Evolutionary conservation across 2,329 filamentous ascomycete species (phyloP).

Genomic region (Arthrinium phaeospermum): DNA sequence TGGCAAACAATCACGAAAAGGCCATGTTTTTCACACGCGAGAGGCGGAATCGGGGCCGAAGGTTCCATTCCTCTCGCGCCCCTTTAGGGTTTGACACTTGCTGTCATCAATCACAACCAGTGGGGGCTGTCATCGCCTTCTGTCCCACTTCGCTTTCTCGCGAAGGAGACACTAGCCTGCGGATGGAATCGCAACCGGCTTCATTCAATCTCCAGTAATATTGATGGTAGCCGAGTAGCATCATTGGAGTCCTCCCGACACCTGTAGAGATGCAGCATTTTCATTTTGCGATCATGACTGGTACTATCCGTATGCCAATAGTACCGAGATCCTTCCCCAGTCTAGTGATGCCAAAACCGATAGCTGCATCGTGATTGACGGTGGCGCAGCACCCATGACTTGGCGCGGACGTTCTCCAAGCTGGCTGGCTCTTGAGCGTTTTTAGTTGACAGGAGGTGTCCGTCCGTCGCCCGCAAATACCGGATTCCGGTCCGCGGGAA

Average conservation of each 20-base stretch:
- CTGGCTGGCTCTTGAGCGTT: background rate
- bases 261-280: background rate
- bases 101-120: background rate
- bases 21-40: background rate
- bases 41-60: background rate
- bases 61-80: background rate
- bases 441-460: background rate
- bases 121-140: background rate
- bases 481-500: background rate
- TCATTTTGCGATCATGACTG: background rate
- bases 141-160: background rate
- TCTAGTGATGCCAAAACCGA: slow-evolving; percentile 11
- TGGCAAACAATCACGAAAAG: background rate
- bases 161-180: background rate
- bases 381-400: slow-evolving; percentile 6
- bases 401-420: background rate
- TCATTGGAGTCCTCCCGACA: background rate
- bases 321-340: background rate
- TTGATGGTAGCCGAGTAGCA: background rate
- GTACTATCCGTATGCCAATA: background rate
- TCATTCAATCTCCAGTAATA: background rate
- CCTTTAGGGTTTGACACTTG: background rate
- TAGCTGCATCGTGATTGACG: slow-evolving; percentile 5
- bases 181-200: background rate
- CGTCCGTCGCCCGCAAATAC: background rate